phyloP scores from a whole-genome alignment of 2,329 filamentous ascomycete genomes.

The Fusarium liriodendri region DNA sequence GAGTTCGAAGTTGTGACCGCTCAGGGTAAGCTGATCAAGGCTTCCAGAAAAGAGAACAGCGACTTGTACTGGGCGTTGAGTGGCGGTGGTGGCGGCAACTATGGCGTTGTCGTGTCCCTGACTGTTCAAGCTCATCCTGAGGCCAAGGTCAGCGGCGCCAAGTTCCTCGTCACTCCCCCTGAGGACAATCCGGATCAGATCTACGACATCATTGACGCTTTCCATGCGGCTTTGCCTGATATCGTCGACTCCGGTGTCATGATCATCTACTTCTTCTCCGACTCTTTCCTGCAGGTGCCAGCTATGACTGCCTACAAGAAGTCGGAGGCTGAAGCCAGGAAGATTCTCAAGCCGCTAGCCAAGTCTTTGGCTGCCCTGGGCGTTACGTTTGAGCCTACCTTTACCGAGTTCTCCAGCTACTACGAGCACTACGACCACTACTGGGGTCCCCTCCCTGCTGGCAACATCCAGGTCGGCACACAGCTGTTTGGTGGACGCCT shows the following conservation, averaged over 20 bases:
- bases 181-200: constrained; percentile 13
- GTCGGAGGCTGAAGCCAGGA: constrained; percentile 50
- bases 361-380: constrained; percentile 23
- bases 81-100: constrained; percentile 70
- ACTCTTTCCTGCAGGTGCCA: constrained; percentile 23
- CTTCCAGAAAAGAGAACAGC: constrained; percentile 57
- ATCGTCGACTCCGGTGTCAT: constrained; percentile 61
- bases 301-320: constrained; percentile 59
- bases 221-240: constrained; percentile 39
- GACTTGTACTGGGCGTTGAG: constrained; percentile 73
- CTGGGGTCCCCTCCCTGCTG: constrained; percentile 53
- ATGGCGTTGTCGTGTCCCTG: constrained; percentile 66
- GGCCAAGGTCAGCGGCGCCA: constrained; percentile 50
- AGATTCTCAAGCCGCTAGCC: constrained; percentile 50
- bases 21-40: constrained; percentile 59
- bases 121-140: constrained; percentile 61
- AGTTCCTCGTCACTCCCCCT: constrained; percentile 32
- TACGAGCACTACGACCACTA: constrained; percentile 58
- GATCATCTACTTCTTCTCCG: constrained; percentile 52
- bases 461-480: constrained; percentile 48
- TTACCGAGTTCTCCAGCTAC: constrained; percentile 38
- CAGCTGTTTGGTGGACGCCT: constrained; percentile 55
- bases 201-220: constrained; percentile 36
- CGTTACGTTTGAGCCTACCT: constrained; percentile 11
- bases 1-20: constrained; percentile 66